Base-by-base conservation (phyloP, 441 rosid genomes). In the Hura crepitans region DNA sequence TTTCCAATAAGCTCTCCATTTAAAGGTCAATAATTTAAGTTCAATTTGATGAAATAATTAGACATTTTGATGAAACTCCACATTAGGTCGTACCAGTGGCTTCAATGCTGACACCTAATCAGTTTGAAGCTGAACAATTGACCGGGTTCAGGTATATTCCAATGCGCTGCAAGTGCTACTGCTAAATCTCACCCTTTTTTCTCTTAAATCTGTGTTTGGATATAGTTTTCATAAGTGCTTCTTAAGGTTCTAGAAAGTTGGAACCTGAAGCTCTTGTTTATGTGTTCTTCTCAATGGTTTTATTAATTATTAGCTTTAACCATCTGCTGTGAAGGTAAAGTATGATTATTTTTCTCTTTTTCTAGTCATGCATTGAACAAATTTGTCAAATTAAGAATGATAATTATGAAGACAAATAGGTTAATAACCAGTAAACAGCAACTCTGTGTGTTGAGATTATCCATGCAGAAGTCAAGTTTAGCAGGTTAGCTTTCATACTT, bases 61-160 rank as follows among this genome's bases (percentile, higher is more conserved):
- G 58, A 27, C 53, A 57, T 55, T 63, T 43, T 62, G 69, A 49
- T 70, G 58, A 18, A 37, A 30, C 42, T 70, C 58, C 35, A 70
- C 71, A 3, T 56, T 81, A 96, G 99, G 99, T 96, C 84, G 96
- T 96, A 66, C 99, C 98, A n/a, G 83, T 89, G 78, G 98, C 99
- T 67, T 89, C 99, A 66, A 96, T 93, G 99, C 81, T 96, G 89
- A 96, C 99, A 66, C 99, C 99, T 77, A 96, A 96, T 80, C 99
- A 96, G 81, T 96, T 93, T 77, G 99, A 96, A 82, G 99, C 99
- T 49, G 99, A 96, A 73, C 81, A 75, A 25, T 85, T 96, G 84
- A 91, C 97, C 61, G 91, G 90, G 58, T 73, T 71, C 73, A 96
- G 98, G 99, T 96, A 89, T 42, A 78, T 64, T 45, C 65, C 56